These are phyloP conservation scores for Leptomonas pyrrhocoris DNA, from an alignment of 208 protist genomes.

Conservation along the genomic window DNA sequence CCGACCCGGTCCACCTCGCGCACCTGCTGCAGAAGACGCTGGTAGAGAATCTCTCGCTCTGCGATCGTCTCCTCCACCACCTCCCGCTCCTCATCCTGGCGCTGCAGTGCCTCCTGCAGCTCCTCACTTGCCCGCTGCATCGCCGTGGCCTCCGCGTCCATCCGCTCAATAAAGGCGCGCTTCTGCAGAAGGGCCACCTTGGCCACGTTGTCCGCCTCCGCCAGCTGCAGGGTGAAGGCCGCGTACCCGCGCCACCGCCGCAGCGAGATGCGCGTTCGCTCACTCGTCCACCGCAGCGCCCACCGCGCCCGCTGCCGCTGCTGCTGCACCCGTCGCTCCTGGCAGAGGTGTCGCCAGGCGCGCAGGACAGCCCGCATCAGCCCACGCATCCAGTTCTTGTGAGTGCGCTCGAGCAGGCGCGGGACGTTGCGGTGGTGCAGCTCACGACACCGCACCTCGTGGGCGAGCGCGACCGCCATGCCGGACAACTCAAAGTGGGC, in stretches of 20 bases:
- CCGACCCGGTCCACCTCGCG: conserved; percentile 75
- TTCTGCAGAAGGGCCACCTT: conserved; percentile 45
- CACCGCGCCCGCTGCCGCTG: conserved; percentile 68
- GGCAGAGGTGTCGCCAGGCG: conserved; percentile 60
- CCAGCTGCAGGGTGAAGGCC: conserved; percentile 38
- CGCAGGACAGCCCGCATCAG: conserved; percentile 62
- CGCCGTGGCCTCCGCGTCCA: conserved; percentile 40
- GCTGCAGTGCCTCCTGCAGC: conserved; percentile 41
- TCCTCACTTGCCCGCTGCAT: conserved; percentile 40
- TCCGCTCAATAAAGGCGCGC: conserved; percentile 35
- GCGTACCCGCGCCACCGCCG: conserved; percentile 70
- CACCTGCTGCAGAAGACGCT: conserved; percentile 49
- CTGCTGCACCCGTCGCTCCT: conserved; percentile 50
- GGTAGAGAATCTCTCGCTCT: conserved; percentile 52
- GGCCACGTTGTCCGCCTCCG: conserved; percentile 44
- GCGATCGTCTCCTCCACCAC: conserved; percentile 36
- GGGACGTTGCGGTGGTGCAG: conserved; percentile 64
- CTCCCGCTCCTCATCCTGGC: conserved; percentile 42
- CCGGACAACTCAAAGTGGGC: conserved; percentile 66
- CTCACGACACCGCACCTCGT: conserved; percentile 47
- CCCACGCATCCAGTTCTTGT: conserved; percentile 56
- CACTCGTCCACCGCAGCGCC: conserved; percentile 54
- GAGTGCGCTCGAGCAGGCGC: conserved; percentile 55
- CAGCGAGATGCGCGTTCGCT: conserved; percentile 47
- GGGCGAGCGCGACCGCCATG: conserved; percentile 42